These are phyloP conservation scores for Sporothrix globosa DNA, from an alignment of 2,329 filamentous ascomycete species.

Conservation along the genomic window DNA sequence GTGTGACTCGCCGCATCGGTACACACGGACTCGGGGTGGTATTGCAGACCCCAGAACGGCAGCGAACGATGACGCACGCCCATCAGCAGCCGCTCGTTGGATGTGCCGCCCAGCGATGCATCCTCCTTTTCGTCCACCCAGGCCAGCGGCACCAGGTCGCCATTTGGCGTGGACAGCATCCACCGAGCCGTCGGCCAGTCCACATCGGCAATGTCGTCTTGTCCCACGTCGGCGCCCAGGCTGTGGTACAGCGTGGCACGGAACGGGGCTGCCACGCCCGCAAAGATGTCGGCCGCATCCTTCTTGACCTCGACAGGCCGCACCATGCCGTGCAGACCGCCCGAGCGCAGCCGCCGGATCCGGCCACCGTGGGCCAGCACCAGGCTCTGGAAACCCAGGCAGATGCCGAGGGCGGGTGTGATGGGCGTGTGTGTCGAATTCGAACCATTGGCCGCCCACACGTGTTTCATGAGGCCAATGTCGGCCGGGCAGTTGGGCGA, in stretches of 20 bases:
- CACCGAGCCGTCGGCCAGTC: constrained; percentile 50
- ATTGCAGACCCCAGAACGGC: constrained; percentile 87
- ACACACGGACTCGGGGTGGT: constrained; percentile 87
- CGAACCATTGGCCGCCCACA: constrained; percentile 67
- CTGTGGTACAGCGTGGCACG: constrained; percentile 78
- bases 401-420: constrained; percentile 79
- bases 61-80: constrained; percentile 67
- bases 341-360: constrained; percentile 63
- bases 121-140: constrained; percentile 57
- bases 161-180: constrained; percentile 44
- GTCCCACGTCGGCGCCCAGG: constrained; percentile 59
- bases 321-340: constrained; percentile 82
- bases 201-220: constrained; percentile 45
- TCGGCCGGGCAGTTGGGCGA: constrained; percentile 72
- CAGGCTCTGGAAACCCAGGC: constrained; percentile 85
- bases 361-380: constrained; percentile 64
- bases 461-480: constrained; percentile 75
- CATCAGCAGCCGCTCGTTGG: constrained; percentile 69
- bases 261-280: constrained; percentile 57
- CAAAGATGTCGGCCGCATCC: constrained; percentile 64
- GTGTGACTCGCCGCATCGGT: constrained; percentile 68
- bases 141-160: constrained; percentile 60
- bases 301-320: constrained; percentile 46
- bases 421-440: no score
- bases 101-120: constrained; percentile 42